Base-by-base conservation (phyloP, 441 rosid genomes). In the Dalechampia spathulata region DNA sequence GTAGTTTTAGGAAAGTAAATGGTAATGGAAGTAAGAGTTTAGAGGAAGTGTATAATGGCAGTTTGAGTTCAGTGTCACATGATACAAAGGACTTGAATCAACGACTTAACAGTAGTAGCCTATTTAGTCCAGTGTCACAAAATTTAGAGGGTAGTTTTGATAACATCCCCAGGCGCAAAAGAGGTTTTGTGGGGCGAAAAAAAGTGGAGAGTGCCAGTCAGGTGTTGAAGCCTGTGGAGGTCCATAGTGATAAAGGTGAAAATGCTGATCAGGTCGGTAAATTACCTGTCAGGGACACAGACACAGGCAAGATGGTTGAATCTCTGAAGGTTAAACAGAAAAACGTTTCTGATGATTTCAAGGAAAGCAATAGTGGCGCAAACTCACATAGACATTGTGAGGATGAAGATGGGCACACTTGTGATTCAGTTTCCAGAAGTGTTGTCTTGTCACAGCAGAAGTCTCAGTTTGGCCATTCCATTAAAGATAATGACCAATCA, bases 151-250 rank as follows among this genome's bases (percentile, higher is more conserved):
- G 76, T 60, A 66, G 77, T 55, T 70, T 53, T 61, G 20, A 74
- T 54, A 74, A 65, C 62, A 72, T 88, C 12, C 96, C 96, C 19
- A 83, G 83, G 74, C 83, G 94, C 7, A 88, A 83, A 55, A 79
- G 96, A 3, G 96, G 78, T 49, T 77, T 78, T 61, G 75, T 78
- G 27, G 89, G 96, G 52, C 78, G 89, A 27, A 83, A 72, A 60
- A 86, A 84, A 66, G 61, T 62, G 49, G 82, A 80, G 61, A 73
- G 38, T 61, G 57, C 62, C 49, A 58, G 58, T 64, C 70, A 56
- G 22, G 73, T 37, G 43, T 60, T 66, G 50, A 82, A 78, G 73
- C 63, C 64, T 44, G 73, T 50, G 11, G 79, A 54, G 36, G 66
- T 59, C 37, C 72, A 75, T 38, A 65, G 44, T 69, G 63, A 75